Base-by-base conservation (phyloP, 2,329 filamentous ascomycete genomes). In the Cyphellophora europaea region DNA sequence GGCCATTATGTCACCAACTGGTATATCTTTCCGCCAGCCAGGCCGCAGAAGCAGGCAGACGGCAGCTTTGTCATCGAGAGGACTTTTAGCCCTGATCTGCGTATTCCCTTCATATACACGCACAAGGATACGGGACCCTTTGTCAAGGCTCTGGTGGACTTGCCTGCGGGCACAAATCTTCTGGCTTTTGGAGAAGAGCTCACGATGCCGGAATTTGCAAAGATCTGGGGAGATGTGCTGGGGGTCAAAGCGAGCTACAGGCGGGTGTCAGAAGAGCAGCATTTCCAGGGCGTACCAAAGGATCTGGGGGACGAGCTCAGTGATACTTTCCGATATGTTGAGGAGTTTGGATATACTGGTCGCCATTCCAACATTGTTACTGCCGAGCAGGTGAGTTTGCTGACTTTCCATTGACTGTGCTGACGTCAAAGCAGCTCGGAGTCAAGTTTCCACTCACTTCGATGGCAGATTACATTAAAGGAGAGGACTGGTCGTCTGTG, bases 141-240 rank as follows among this genome's bases (percentile, higher is more conserved):
- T 21, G 65, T 70, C 2, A 53, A 50, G 8, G 59, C 62, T 0
- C 49, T 71, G 15, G 27, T 70, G 19, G 50, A 59, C 14, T 61
- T 67, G 33, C 41, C 58, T 0, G 8, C 21, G n/a, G 56, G 59
- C 0, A 61, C 52, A 2, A 66, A 61, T 17, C 49, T 72, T 2
- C 44, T 69, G 1, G 68, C 65, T 1, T 69, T 65, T 36, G 59
- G 68, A 31, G 57, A 53, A 30, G 53, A 58, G 30, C 31, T 63
- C 6, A 57, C 48, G 0, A 35, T 63, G 0, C 42, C 38, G 0
- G 52, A 67, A 21, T 43, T 53, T 1, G 36, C 58, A 1, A 50
- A 57, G 0, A 31, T 48, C 0, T 70, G 63, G 59, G 49, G 49
- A 2, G 52, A 40, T 19, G 52, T 53, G 5, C 61, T 58, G 0